Evolutionary conservation across 1,284 basidiomycete genomes (phyloP).

Genomic region (Paramarasmius palmivorus): DNA sequence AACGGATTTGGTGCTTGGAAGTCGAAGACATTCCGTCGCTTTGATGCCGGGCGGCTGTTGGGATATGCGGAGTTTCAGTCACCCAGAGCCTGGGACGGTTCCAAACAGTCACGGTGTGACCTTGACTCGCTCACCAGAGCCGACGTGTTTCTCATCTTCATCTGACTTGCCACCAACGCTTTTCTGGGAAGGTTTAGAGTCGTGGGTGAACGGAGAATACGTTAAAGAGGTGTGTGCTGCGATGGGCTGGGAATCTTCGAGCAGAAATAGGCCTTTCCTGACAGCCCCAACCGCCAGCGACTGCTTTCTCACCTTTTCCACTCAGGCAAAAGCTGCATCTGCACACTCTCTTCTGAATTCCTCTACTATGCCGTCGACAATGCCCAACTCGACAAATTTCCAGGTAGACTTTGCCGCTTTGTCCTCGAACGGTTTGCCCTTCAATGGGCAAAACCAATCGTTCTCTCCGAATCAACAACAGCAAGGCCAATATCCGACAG

Average conservation of each 20-base stretch:
- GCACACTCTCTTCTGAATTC: conserved; percentile 71
- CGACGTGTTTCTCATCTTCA: background rate
- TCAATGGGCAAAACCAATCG: conserved; percentile 27
- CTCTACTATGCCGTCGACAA: conserved; percentile 51
- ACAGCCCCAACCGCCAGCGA: conserved; percentile 73
- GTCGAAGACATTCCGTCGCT: no score
- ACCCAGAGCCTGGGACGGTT: no score
- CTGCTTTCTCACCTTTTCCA: conserved; percentile 83
- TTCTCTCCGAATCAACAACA: conserved; percentile 36
- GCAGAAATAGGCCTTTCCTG: conserved; percentile 68
- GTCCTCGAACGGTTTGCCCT: conserved; percentile 40
- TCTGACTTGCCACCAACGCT: conserved; percentile 42
- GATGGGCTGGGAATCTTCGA: conserved; percentile 78
- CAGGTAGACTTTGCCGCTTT: conserved; percentile 81
- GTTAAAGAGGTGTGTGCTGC: conserved; percentile 77
- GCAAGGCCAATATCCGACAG: conserved; percentile 60
- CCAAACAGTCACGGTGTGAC: conserved; percentile 3
- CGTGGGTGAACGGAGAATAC: conserved; percentile 93
- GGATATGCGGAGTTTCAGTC: no score
- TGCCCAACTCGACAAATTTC: conserved; percentile 81
- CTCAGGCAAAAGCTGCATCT: conserved; percentile 66
- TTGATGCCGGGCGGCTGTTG: no score
- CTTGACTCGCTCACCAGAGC: background rate
- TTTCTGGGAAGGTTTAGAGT: conserved; percentile 82
- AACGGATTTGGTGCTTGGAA: no score